phyloP scores from a whole-genome alignment of 2,329 filamentous ascomycete species.

The Akanthomyces muscarius region DNA sequence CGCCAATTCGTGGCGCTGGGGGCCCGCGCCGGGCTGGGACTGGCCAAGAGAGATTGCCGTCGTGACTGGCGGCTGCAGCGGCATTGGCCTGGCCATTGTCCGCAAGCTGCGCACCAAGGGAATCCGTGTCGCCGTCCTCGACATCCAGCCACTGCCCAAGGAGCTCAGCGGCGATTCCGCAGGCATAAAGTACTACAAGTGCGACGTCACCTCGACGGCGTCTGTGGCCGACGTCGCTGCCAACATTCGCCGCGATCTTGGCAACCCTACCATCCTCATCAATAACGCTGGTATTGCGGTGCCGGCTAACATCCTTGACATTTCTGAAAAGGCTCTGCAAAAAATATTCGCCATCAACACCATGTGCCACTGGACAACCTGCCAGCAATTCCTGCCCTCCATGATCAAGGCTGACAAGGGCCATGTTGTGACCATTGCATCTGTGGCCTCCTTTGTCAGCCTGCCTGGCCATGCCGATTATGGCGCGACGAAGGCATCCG shows the following conservation, averaged over 20 bases:
- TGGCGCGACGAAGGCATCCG: slow-evolving; percentile 57
- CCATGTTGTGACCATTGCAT: slow-evolving; percentile 65
- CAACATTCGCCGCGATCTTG: slow-evolving; percentile 48
- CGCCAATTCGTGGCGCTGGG: slow-evolving; percentile 19
- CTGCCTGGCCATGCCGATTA: slow-evolving; percentile 62
- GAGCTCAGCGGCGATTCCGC: slow-evolving; percentile 22
- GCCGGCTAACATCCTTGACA: slow-evolving; percentile 53
- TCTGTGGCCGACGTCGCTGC: slow-evolving; percentile 46
- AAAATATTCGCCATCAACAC: slow-evolving; percentile 65
- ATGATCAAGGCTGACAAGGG: slow-evolving; percentile 63
- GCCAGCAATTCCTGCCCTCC: slow-evolving; percentile 58
- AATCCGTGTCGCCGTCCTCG: slow-evolving; percentile 64
- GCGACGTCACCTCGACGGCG: slow-evolving; percentile 57
- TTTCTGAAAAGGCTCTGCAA: slow-evolving; percentile 49
- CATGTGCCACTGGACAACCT: slow-evolving; percentile 58
- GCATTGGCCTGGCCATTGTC: slow-evolving; percentile 63
- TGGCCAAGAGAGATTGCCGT: slow-evolving; percentile 46
- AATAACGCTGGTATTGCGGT: slow-evolving; percentile 62
- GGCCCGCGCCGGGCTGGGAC: slow-evolving; percentile 19
- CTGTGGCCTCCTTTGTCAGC: slow-evolving; percentile 53
- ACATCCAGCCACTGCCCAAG: slow-evolving; percentile 39
- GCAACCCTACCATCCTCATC: slow-evolving; percentile 61
- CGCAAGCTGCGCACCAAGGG: slow-evolving; percentile 54
- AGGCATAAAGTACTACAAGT: slow-evolving; percentile 59
- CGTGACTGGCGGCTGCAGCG: slow-evolving; percentile 68